A percentile compares a stretch with the other conserved stretches of the same genome.
Evolutionary conservation across 768 basidiomycete genomes (phyloP).

Genomic region (Lactarius psammicola): DNA sequence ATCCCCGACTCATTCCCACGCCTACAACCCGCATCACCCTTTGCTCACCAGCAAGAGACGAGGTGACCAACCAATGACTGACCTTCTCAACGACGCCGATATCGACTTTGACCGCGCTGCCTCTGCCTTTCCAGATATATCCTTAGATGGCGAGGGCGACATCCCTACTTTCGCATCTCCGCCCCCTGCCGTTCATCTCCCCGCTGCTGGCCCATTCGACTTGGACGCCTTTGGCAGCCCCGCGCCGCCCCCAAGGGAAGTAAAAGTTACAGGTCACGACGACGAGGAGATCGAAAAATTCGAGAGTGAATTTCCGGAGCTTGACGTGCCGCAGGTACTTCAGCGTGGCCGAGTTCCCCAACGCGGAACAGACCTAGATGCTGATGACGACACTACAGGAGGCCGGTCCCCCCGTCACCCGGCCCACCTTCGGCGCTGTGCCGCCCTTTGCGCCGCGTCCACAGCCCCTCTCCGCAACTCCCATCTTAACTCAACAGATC

Average conservation of each 20-base stretch:
- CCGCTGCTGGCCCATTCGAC: constrained; percentile 48
- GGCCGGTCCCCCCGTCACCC: constrained; percentile 26
- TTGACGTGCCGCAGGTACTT: constrained; percentile 50
- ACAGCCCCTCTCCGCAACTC: constrained; percentile 68
- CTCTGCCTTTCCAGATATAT: constrained; percentile 82
- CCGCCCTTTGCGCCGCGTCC: constrained; percentile 74
- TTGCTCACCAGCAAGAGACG: neutral
- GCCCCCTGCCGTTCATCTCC: constrained; percentile 28
- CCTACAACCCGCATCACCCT: neutral
- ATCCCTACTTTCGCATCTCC: constrained; percentile 44
- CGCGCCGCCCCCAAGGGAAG: constrained; percentile 45
- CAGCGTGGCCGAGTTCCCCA: neutral
- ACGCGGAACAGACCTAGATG: constrained; percentile 23
- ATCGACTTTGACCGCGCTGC: constrained; percentile 83
- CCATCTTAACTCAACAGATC: constrained; percentile 64
- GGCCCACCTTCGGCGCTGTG: constrained; percentile 47
- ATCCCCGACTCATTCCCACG: constrained; percentile 10
- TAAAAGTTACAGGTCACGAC: constrained; percentile 83
- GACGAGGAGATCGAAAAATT: constrained; percentile 71
- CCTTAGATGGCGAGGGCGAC: constrained; percentile 63
- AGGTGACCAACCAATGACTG: constrained; percentile 32
- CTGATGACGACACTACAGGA: constrained; percentile 20
- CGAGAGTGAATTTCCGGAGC: constrained; percentile 80
- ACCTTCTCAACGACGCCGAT: constrained; percentile 46
- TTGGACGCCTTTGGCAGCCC: constrained; percentile 64